Base-by-base conservation (phyloP, 192 early-diverging fungal genomes). In the Coemansia sp. region DNA sequence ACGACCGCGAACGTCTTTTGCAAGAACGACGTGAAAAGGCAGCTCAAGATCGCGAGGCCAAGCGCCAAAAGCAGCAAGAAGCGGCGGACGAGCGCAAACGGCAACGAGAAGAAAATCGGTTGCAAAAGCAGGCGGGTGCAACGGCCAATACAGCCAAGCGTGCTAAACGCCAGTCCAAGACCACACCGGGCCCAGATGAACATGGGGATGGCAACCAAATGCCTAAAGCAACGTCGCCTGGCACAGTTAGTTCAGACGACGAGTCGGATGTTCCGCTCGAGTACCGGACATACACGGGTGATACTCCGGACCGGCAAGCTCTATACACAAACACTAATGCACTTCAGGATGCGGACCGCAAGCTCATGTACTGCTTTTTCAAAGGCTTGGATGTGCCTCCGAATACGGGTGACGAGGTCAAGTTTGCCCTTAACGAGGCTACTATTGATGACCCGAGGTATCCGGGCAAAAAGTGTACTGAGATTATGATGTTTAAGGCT, bases 291-390 rank as follows among this genome's bases (percentile, higher is more conserved):
- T 79, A 66, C 35, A 55, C 48, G 6, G 76, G 76, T 4, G 45
- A 61, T 53, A 68, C 65, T 11, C 50, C 45, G 14, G 62, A 69
- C 54, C 50, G 55, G 16, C 59, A 52, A 16, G 66, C 76, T 0
- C 62, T 79, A 18, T 79, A 79, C 39, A 47, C 66, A 12, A 49
- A 63, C 20, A 69, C 76, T 18, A 79, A 79, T 29, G 67, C 57
- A 32, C 43, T 79, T 24, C 61, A 54, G 1, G 76, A 79, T 26
- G 27, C 56, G 0, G 57, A 68, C 60, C 70, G 76, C 37, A 57
- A 69, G 47, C 59, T 55, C 64, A 73, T 79, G 76, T 73, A 68
- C 65, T 73, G 71, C 57, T 79, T 79, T 52, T 79, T 79, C 57
- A 73, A 66, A 32, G 57, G 57, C 22, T 57, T 39, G 35, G 43